Evolutionary conservation across 1,284 basidiomycete species (phyloP).

Genomic region (Ganoderma multipileum): DNA sequence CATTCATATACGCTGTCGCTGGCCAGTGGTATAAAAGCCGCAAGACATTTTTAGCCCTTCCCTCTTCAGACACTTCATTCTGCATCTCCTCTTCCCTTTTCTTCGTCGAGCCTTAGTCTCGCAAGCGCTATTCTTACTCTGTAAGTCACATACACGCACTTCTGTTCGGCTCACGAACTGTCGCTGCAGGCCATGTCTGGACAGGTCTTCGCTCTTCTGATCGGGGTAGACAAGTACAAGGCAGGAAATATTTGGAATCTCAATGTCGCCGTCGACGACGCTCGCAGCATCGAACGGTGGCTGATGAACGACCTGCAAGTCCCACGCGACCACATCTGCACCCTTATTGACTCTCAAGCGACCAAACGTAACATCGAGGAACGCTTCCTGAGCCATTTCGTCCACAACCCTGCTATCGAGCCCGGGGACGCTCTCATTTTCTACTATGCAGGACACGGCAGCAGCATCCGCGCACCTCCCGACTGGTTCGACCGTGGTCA

Average conservation of each 20-base stretch:
- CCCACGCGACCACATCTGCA: conserved; percentile 61
- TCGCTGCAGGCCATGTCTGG: conserved; percentile 43
- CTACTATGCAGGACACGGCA: conserved; percentile 76
- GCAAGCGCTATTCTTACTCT: background rate
- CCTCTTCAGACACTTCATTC: conserved; percentile 1
- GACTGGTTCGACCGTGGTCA: conserved; percentile 58
- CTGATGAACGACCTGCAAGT: conserved; percentile 60
- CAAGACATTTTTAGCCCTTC: background rate
- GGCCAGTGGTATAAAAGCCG: conserved; percentile 5
- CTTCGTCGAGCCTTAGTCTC: background rate
- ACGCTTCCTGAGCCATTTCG: conserved; percentile 61
- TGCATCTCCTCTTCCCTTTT: background rate
- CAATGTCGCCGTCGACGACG: conserved; percentile 66
- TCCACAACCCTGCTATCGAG: conserved; percentile 63
- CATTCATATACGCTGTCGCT: background rate
- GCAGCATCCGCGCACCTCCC: conserved; percentile 56
- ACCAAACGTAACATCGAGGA: conserved; percentile 66
- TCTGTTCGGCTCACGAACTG: background rate
- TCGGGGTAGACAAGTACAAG: conserved; percentile 71
- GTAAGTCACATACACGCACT: background rate
- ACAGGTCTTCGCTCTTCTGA: conserved; percentile 64
- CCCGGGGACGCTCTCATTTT: conserved; percentile 67
- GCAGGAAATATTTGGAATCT: conserved; percentile 70
- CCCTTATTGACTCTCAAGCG: conserved; percentile 62
- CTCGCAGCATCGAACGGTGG: conserved; percentile 60